A percentile compares a stretch with the other conserved stretches of the same genome.
Conservation (phyloP, 1,284 basidiomycete genomes). For the Malassezia sympodialis region DNA sequence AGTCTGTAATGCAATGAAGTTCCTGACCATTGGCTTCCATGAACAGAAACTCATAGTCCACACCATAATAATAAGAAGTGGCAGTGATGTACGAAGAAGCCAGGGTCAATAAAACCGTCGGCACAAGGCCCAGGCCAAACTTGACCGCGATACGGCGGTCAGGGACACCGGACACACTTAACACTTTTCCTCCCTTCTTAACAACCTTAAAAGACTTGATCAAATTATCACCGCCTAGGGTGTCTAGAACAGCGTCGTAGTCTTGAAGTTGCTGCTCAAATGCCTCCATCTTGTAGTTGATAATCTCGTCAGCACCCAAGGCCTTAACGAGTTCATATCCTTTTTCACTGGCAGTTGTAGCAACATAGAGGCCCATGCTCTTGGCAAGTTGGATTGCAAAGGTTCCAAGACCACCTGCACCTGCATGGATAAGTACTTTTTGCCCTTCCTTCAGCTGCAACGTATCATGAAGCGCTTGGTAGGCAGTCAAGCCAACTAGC, state of each 20-base stretch:
- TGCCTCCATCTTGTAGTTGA: not conserved
- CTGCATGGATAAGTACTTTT: conserved; percentile 37
- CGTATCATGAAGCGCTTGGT: conserved; percentile 33
- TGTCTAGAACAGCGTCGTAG: not conserved
- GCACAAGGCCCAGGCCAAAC: not conserved
- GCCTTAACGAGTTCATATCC: not conserved
- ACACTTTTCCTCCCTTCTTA: not conserved
- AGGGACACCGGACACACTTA: not conserved
- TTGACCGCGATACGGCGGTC: not conserved
- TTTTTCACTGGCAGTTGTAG: conserved; percentile 29
- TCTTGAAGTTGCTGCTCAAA: not conserved
- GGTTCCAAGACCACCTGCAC: conserved; percentile 73
- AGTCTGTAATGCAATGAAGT: not conserved
- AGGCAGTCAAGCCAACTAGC: conserved; percentile 40
- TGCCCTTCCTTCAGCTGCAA: conserved; percentile 31
- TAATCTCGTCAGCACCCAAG: not conserved
- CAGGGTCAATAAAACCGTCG: not conserved
- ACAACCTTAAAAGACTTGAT: conserved; percentile 1
- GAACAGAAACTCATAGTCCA: not conserved
- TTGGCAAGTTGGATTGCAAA: conserved; percentile 44
- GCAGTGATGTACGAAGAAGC: not conserved
- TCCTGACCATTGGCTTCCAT: not conserved
- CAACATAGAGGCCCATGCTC: conserved; percentile 36
- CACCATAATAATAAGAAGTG: not conserved
- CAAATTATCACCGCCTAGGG: not conserved